Base-by-base conservation (phyloP, 192 early-diverging fungal species). In the Coemansia sp. region DNA sequence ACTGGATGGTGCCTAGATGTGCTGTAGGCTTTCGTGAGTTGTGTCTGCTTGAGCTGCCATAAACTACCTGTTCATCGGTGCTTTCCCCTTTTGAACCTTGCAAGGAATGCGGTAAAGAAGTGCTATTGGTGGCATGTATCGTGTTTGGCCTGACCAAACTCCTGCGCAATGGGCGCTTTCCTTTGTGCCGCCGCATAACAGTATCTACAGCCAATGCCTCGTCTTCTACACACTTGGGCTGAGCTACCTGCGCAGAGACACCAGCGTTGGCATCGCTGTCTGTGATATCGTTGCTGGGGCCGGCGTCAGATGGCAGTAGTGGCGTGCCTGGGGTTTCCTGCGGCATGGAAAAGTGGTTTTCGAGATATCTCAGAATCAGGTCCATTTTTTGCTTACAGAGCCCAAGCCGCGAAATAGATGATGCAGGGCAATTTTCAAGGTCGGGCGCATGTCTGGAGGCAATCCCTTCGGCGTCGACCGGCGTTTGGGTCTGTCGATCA, bases 301-400 rank as follows among this genome's bases (percentile, higher is more conserved):
- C 32, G 65, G 34, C 55, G 32, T 55, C 65, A 5, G 65, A 43
- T 36, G 59, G 54, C 34, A 58, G 66, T 3, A 65, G 51, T 1
- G 75, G 15, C 45, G 64, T 67, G 11, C 71, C 64, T 35, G 68
- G 58, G 37, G 38, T 70, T n/a, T 76, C 75, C 60, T 77, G 75
- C 17, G 75, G 48, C 28, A 61, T 54, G 62, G 63, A 72, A n/a
- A 59, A 60, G 43, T 74, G 75, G 66, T 74, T 65, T 41, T 71
- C 56, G 22, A 83, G 68, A 58, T 77, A 77, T 28, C 69, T 55
- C 45, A 66, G 32, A 34, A 83, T 71, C 48, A 65, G 80, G 20
- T 66, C 71, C 56, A 72, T 65, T 66, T 83, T 83, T 18, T 51
- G 55, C 11, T 71, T 51, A n/a, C 71, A 61, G 32, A 76, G 65